Evolutionary conservation across 352 stramenopile species (phyloP).

Genomic region (Thalassiosira livingstoniorum): DNA sequence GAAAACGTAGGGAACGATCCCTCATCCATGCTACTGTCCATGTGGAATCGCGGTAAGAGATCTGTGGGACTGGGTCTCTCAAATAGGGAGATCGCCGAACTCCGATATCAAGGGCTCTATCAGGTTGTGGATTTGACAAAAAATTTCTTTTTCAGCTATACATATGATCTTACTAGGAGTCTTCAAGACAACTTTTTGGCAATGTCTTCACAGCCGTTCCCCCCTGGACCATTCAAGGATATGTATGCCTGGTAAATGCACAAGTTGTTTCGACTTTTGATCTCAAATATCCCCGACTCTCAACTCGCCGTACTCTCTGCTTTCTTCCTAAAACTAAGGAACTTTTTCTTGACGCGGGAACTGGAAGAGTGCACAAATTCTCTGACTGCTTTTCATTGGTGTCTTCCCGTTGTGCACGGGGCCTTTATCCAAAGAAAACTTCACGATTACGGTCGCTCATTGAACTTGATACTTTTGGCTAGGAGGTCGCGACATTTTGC

Average conservation of each 20-base stretch:
- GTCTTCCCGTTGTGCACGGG: constrained; percentile 93
- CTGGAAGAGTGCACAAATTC: constrained; percentile 89
- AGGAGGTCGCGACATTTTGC: constrained; percentile 97
- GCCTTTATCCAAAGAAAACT: constrained; percentile 96
- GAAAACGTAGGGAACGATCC: constrained; percentile 66
- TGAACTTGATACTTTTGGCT: constrained; percentile 96
- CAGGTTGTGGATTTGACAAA: constrained; percentile 99
- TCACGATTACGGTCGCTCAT: constrained; percentile 93
- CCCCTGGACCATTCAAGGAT: constrained; percentile 87
- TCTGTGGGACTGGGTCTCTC: constrained; percentile 79
- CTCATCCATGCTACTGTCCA: constrained; percentile 77
- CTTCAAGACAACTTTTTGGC: constrained; percentile 97
- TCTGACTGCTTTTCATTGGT: constrained; percentile 90
- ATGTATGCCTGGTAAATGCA: constrained; percentile 87
- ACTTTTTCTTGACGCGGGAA: constrained; percentile 95
- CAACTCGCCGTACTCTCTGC: too few species aligned
- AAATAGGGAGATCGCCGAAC: constrained; percentile 87
- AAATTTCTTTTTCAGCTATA: constrained; percentile 99
- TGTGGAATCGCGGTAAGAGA: constrained; percentile 85
- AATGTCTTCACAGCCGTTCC: constrained; percentile 77
- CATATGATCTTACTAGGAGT: constrained; percentile 97
- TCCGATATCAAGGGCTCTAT: constrained; percentile 95
- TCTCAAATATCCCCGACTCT: too few species aligned
- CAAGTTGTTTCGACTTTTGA: not conserved
- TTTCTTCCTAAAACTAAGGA: too few species aligned